phyloP scores from a whole-genome alignment of 2,329 filamentous ascomycete species.

The Nothomitra cinnamomea region DNA sequence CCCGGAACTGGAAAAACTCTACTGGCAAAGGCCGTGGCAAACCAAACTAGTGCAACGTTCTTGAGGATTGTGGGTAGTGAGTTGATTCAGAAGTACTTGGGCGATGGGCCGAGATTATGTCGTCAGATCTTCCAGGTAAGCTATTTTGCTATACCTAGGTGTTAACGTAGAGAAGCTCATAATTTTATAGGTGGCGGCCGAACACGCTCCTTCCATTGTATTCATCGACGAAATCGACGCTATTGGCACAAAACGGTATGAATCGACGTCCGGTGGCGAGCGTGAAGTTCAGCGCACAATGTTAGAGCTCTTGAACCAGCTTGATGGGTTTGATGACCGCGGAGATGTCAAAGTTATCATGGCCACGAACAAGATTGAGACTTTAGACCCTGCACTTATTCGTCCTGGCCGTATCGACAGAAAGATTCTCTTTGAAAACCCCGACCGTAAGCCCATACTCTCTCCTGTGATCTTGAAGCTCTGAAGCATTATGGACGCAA shows the following conservation, averaged over 20 bases:
- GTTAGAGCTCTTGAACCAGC: slow-evolving; percentile 93
- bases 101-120: slow-evolving; percentile 85
- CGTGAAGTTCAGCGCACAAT: slow-evolving; percentile 96
- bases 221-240: slow-evolving; percentile 99
- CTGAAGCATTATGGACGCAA: neutral
- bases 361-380: slow-evolving; percentile 99
- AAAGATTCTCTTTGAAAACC: slow-evolving; percentile 74
- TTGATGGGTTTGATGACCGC: slow-evolving; percentile 96
- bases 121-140: slow-evolving; percentile 80
- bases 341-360: slow-evolving; percentile 99
- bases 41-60: slow-evolving; percentile 98
- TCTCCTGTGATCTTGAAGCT: neutral
- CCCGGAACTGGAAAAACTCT: slow-evolving; percentile 95
- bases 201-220: slow-evolving; percentile 91
- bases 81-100: slow-evolving; percentile 95
- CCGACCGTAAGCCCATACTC: slow-evolving; percentile 37
- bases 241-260: slow-evolving; percentile 96
- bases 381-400: slow-evolving; percentile 87
- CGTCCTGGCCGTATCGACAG: slow-evolving; percentile 94
- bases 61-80: slow-evolving; percentile 93
- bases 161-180: neutral
- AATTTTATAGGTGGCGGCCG: slow-evolving; percentile 56
- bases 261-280: slow-evolving; percentile 91
- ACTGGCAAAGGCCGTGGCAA: slow-evolving; percentile 90
- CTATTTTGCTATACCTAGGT: neutral